Evolutionary conservation across 2,329 filamentous ascomycete genomes (phyloP), one percentile per base, ranked within the genome.

Genomic region (Aspergillus fumigatus): DNA sequence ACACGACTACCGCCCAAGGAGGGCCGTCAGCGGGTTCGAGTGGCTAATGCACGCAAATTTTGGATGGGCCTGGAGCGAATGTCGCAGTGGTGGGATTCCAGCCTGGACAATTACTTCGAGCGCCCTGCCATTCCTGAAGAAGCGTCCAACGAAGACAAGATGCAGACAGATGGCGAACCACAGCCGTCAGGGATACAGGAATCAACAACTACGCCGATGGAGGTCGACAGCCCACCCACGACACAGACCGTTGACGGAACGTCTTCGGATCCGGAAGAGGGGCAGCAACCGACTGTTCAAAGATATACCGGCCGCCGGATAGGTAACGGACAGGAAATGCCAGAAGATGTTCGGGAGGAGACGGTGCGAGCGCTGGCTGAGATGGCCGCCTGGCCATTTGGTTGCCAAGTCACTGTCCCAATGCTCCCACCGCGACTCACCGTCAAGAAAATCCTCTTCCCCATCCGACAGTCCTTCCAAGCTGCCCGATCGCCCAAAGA

Each of bases 21-120:
- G 27, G 77, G 77, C 4, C 75, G 75, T 14, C 70, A 75, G 53
- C 77, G 79, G 19, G 74, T 82, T 4, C 77, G 80, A 17, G 64
- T 87, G 48, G 78, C 80, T 0, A 80, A 85, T 61, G 79, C 82
- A 57, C 76, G 84, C 52, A 84, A 82, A 55, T 87, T 87, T 68
- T 87, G 81, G 79, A 77, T 79, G 52, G 80, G 77, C 2, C 73
- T 87, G 52, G 82, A 86, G 61, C 79, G 78, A 38, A 77, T 87
- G 77, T 76, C 82, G 17, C 81, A 83, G 60, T 87, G 85, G 65
- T 87, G 84, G 84, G 84, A 87, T 65, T 76, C 75, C 41, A 84
- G 79, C 57, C 66, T 81, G 50, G 84, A 87, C 62, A 70, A 84
- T 29, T 85, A 85, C 66, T 78, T 77, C 56, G 74, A 78, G 53